These are phyloP conservation scores for Inonotus obliquus DNA, from an alignment of 1,284 basidiomycete species.

Conservation along the genomic window DNA sequence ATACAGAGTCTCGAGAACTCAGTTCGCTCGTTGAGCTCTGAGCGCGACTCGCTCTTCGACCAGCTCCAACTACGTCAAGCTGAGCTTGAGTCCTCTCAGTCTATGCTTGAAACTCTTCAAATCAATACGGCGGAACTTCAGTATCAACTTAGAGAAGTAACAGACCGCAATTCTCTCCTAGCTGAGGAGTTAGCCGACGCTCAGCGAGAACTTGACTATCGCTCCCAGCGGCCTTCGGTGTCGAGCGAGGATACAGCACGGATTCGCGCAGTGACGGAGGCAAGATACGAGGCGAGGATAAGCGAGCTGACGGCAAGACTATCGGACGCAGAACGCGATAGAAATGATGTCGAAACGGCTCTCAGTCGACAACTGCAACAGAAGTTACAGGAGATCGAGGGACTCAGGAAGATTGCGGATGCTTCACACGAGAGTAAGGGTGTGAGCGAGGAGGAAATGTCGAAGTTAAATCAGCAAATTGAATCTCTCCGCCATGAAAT, in stretches of 20 bases:
- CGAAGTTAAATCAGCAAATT: constrained; percentile 51
- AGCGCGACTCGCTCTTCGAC: constrained; percentile 80
- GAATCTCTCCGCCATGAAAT: constrained; percentile 47
- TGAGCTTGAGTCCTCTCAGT: constrained; percentile 78
- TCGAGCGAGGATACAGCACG: constrained; percentile 69
- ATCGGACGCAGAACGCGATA: constrained; percentile 59
- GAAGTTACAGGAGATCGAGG: constrained; percentile 74
- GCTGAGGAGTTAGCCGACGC: constrained; percentile 70
- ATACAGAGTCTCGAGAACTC: constrained; percentile 69
- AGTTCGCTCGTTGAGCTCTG: constrained; percentile 58
- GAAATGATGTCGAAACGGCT: constrained; percentile 76
- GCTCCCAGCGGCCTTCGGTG: constrained; percentile 39
- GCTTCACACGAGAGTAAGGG: constrained; percentile 51
- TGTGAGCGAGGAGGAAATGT: constrained; percentile 53
- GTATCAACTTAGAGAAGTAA: constrained; percentile 78
- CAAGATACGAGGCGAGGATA: constrained; percentile 71
- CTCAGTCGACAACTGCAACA: constrained; percentile 79
- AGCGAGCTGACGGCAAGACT: constrained; percentile 62
- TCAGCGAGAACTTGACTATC: constrained; percentile 51
- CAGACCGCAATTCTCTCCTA: constrained; percentile 64
- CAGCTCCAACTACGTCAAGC: constrained; percentile 82
- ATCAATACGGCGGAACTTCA: constrained; percentile 78
- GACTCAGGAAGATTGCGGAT: constrained; percentile 56
- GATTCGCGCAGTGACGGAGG: constrained; percentile 73
- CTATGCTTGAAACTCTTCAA: constrained; percentile 67